phyloP scores from a whole-genome alignment of 2,329 filamentous ascomycete species.

The Beauveria caledonica region DNA sequence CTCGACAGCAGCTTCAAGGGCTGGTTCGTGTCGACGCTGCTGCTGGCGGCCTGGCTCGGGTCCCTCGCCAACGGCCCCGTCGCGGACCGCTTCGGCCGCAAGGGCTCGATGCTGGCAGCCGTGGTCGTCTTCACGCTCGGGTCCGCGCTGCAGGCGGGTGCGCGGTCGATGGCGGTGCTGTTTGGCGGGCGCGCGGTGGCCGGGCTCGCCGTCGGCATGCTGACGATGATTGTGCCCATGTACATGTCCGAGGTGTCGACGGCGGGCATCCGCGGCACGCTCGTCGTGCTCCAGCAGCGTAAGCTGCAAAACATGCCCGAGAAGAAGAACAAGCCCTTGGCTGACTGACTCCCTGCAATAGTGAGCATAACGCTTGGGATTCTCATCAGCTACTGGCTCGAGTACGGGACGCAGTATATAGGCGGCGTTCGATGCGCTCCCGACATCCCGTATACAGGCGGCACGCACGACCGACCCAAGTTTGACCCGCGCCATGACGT shows the following conservation, averaged over 20 bases:
- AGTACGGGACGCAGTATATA: conserved; percentile 33
- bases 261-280: conserved; percentile 38
- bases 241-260: conserved; percentile 41
- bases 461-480: conserved; percentile 25
- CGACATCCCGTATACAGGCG: conserved; percentile 36
- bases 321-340: neutral
- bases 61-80: conserved; percentile 35
- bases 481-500: conserved; percentile 37
- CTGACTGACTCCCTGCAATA: neutral
- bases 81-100: conserved; percentile 27
- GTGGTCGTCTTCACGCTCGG: conserved; percentile 32
- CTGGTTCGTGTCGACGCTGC: conserved; percentile 43
- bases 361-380: conserved; percentile 34
- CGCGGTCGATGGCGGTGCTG: conserved; percentile 30
- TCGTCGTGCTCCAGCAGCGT: conserved; percentile 35
- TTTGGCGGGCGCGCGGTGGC: conserved; percentile 36
- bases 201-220: conserved; percentile 34
- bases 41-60: conserved; percentile 41
- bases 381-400: conserved; percentile 34
- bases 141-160: conserved; percentile 35
- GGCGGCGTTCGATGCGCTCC: conserved; percentile 39
- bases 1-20: conserved; percentile 39
- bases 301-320: neutral
- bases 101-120: conserved; percentile 27
- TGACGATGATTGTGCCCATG: conserved; percentile 32